Percentiles rank a stretch among this genome's conserved stretches.
Evolutionary conservation across 192 early-diverging fungal species (phyloP).

Genomic region (Jimgerdemannia lactiflua): DNA sequence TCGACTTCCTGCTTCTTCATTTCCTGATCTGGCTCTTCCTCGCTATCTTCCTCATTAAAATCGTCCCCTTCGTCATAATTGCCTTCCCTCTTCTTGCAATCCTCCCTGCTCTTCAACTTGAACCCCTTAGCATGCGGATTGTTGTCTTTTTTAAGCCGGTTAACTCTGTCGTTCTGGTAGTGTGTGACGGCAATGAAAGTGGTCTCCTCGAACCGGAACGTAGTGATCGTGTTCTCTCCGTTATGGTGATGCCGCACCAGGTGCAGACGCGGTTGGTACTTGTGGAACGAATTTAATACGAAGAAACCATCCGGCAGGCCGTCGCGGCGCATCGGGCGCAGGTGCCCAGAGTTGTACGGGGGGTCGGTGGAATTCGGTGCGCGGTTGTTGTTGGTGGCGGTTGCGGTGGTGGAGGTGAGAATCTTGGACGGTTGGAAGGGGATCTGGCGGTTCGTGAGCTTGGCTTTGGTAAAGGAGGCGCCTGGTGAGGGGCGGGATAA

Average conservation of each 20-base stretch:
- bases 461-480: conserved; percentile 42
- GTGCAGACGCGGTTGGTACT: conserved; percentile 50
- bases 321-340: too few relatives aligned
- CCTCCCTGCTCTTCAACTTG: conserved; percentile 16
- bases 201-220: conserved; percentile 41
- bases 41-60: conserved; percentile 8
- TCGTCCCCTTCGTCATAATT: conserved; percentile 6
- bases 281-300: conserved; percentile 41
- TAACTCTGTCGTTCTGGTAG: conserved; percentile 56
- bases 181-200: conserved; percentile 59
- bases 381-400: background rate
- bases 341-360: background rate
- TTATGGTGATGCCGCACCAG: conserved; percentile 30
- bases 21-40: background rate
- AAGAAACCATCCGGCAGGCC: conserved; percentile 34
- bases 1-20: background rate
- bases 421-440: background rate
- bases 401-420: background rate
- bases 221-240: conserved; percentile 7
- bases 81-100: conserved; percentile 6
- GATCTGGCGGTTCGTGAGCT: conserved; percentile 40
- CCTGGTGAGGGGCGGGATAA: background rate
- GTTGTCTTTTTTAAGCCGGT: conserved; percentile 49
- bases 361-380: conserved; percentile 3
- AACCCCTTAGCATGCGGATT: conserved; percentile 65